These are phyloP conservation scores for Calonectria fujianensis DNA, from an alignment of 2,329 filamentous ascomycete species.

Conservation along the genomic window DNA sequence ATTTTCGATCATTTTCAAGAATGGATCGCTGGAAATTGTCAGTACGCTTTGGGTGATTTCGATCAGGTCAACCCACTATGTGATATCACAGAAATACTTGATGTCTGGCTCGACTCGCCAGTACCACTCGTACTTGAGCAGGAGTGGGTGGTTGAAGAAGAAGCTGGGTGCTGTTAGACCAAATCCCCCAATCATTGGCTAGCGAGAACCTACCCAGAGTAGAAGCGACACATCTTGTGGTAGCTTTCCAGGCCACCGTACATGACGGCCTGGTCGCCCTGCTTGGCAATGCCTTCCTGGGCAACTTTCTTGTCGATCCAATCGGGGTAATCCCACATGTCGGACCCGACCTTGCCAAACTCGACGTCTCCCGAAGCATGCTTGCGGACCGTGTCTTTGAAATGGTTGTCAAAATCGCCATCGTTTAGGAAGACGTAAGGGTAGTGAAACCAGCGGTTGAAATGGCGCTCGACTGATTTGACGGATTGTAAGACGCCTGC, in stretches of 20 bases:
- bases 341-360: conserved; percentile 92
- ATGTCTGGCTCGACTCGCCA: conserved; percentile 99
- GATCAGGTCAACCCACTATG: conserved; percentile 78
- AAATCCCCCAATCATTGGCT: neutral
- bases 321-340: conserved; percentile 97
- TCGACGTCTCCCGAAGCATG: conserved; percentile 93
- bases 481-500: conserved; percentile 97
- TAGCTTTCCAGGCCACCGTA: conserved; percentile 99
- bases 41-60: conserved; percentile 18
- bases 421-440: conserved; percentile 99
- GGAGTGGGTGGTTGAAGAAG: conserved; percentile 97
- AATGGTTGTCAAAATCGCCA: conserved; percentile 95
- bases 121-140: conserved; percentile 99
- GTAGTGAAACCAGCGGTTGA: conserved; percentile 99
- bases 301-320: conserved; percentile 97
- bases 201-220: conserved; percentile 84
- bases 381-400: conserved; percentile 90
- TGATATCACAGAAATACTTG: conserved; percentile 99
- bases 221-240: conserved; percentile 99
- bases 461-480: conserved; percentile 98
- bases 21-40: conserved; percentile 82
- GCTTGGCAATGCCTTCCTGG: conserved; percentile 96
- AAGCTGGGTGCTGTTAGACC: conserved; percentile 72
- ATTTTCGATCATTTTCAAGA: conserved; percentile 92
- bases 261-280: conserved; percentile 98